A percentile compares a stretch with the other conserved stretches of the same genome.
phyloP scores from a whole-genome alignment of 108 stramenopile species.

The Cyclotella baltica region DNA sequence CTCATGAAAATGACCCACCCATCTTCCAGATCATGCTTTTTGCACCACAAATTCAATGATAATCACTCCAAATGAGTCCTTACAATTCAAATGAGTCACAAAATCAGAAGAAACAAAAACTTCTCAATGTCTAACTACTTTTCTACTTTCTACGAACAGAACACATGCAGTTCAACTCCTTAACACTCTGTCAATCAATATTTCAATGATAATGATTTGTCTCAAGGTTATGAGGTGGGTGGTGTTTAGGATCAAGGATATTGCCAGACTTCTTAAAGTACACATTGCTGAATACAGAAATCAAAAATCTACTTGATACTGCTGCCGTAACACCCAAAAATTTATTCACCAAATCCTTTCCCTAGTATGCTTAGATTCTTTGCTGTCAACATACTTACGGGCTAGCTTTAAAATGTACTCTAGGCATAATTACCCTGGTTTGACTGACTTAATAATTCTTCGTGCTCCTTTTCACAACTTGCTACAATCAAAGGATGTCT shows the following conservation, averaged over 20 bases:
- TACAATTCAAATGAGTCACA: not conserved
- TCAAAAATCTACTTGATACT: not conserved
- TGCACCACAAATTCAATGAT: not conserved
- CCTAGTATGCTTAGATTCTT: not conserved
- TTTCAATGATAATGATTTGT: not conserved
- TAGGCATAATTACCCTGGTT: not conserved
- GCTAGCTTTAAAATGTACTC: constrained; percentile 4
- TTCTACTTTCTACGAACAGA: not conserved
- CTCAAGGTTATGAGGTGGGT: not conserved
- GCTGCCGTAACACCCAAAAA: not conserved
- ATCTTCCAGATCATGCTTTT: constrained; percentile 6
- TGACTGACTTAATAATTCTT: not conserved
- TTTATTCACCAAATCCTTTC: not conserved
- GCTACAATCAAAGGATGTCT: not conserved
- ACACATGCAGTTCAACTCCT: not conserved
- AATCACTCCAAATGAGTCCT: constrained; percentile 4
- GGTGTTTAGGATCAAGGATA: not conserved
- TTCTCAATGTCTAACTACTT: not conserved
- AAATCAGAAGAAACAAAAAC: constrained; percentile 3
- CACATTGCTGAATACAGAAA: constrained; percentile 6
- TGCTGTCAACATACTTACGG: not conserved
- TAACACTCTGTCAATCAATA: not conserved
- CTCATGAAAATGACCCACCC: constrained; percentile 11
- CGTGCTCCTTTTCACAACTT: constrained; percentile 10
- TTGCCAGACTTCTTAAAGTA: not conserved